A percentile compares a stretch with the other conserved stretches of the same genome.
These are phyloP conservation scores for Lecanoromycetidae sp. DNA, from an alignment of 2,329 filamentous ascomycete genomes.

Conservation along the genomic window DNA sequence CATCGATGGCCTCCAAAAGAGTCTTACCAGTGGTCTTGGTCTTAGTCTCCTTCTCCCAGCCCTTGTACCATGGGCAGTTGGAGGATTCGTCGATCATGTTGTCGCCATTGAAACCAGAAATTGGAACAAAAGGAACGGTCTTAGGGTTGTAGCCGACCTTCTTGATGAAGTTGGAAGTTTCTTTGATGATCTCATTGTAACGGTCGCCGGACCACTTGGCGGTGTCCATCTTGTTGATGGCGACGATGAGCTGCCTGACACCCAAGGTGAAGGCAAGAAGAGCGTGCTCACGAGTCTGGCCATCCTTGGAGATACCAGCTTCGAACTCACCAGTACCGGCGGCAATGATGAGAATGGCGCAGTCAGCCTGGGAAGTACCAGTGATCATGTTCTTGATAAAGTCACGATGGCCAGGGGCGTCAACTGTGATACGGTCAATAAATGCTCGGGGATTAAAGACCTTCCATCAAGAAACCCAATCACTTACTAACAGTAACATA, in stretches of 20 bases:
- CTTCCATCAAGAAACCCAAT: too few relatives aligned
- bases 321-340: conserved; percentile 99
- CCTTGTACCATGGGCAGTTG: conserved; percentile 99
- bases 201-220: conserved; percentile 94
- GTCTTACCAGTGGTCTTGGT: conserved; percentile 86
- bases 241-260: conserved; percentile 99
- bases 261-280: conserved; percentile 99
- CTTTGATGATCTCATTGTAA: conserved; percentile 99
- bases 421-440: too few relatives aligned
- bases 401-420: conserved; percentile 98
- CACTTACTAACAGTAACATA: conserved; percentile 84
- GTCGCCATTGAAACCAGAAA: conserved; percentile 99
- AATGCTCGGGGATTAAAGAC: too few relatives aligned
- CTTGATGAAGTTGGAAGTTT: conserved; percentile 99
- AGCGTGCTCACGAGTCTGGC: conserved; percentile 99
- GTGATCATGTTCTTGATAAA: conserved; percentile 99
- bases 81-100: conserved; percentile 87
- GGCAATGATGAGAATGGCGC: conserved; percentile 99
- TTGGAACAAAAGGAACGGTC: conserved; percentile 94
- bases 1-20: conserved; percentile 96
- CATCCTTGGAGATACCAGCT: conserved; percentile 99
- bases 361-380: conserved; percentile 99
- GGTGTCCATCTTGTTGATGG: conserved; percentile 99
- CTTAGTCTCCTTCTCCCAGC: conserved; percentile 98
- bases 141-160: conserved; percentile 99